Evolutionary conservation across 208 protist genomes (phyloP), one percentile per base, ranked within the genome.

Genomic region (Leishmania gerbilli): DNA sequence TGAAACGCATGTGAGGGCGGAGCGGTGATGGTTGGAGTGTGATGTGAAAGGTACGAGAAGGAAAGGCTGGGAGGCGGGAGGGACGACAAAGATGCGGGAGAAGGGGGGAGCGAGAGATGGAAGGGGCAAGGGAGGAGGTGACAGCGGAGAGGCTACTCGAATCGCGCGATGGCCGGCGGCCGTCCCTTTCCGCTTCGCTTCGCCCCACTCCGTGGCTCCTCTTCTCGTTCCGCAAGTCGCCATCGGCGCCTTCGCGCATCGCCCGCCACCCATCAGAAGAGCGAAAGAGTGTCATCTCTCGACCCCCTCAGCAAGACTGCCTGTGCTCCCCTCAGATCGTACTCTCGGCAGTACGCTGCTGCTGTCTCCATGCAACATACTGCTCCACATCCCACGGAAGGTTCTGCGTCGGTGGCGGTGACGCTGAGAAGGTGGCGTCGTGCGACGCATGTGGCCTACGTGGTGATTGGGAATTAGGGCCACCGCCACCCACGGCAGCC

Each of bases 301-400:
- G 56, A 31, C 27, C 17, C 7, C 67, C 40, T 47, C 67, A 24
- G 24, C 15, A 71, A 24, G 40, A 13, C 15, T n/a, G 0, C 19
- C 24, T 27, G 27, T 21, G 6, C 11, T 27, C 51, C 17, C 47
- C n/a, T 27, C 34, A 62, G 15, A 15, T 40, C 7, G 51, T 40
- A 31, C 72, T 45, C 4, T 76, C 47, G 47, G 21, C 79, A 37
- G 19, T 53, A 7, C 65, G 42, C 21, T 75, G 42, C 49, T 74
- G 72, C 47, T 68, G 62, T 13, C 55, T 74, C 79, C 53, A 75
- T 34, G 56, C 64, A 1, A 58, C 31, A 49, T 79, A 84, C 51
- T 60, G 62, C 4, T 74, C 37, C 24, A 76, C 51, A 37, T 76
- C 58, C 80, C 75, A 79, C 53, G 74, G 55, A 9, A 76, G 55